These are phyloP conservation scores for Didymellaceae sp. DNA, from an alignment of 2,329 filamentous ascomycete genomes.

Conservation along the genomic window DNA sequence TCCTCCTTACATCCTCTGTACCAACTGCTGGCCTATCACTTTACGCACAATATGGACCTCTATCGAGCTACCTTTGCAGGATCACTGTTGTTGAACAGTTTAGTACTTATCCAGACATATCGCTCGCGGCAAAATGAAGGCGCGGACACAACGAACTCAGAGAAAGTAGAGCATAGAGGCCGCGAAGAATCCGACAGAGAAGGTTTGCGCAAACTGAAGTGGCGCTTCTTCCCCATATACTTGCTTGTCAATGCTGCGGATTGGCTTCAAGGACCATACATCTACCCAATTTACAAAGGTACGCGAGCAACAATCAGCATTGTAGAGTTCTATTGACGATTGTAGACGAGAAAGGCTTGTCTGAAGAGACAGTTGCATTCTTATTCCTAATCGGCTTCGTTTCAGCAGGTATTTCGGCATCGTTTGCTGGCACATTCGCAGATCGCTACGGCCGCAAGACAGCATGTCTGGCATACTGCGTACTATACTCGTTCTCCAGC, in stretches of 20 bases:
- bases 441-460: constrained; percentile 59
- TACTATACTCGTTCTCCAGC: constrained; percentile 61
- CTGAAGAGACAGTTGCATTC: constrained; percentile 54
- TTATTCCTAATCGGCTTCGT: constrained; percentile 54
- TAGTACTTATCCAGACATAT: constrained; percentile 37
- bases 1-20: not conserved
- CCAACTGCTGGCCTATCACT: not conserved
- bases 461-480: constrained; percentile 64
- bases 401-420: constrained; percentile 57
- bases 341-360: constrained; percentile 54
- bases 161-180: constrained; percentile 35
- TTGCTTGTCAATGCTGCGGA: constrained; percentile 54
- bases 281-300: constrained; percentile 61
- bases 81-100: constrained; percentile 35
- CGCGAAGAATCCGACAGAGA: constrained; percentile 34
- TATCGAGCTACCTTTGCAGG: constrained; percentile 39
- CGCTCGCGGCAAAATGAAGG: constrained; percentile 23
- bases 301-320: not conserved
- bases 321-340: constrained; percentile 8
- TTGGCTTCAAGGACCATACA: constrained; percentile 59
- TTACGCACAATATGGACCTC: constrained; percentile 37
- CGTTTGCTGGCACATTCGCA: constrained; percentile 57
- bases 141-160: constrained; percentile 13
- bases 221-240: constrained; percentile 54
- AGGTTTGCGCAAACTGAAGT: constrained; percentile 48